Percentiles rank a stretch among this genome's conserved stretches.
These are phyloP conservation scores for Cornus suecica DNA, from an alignment of 148 eudicot species.

Conservation along the genomic window DNA sequence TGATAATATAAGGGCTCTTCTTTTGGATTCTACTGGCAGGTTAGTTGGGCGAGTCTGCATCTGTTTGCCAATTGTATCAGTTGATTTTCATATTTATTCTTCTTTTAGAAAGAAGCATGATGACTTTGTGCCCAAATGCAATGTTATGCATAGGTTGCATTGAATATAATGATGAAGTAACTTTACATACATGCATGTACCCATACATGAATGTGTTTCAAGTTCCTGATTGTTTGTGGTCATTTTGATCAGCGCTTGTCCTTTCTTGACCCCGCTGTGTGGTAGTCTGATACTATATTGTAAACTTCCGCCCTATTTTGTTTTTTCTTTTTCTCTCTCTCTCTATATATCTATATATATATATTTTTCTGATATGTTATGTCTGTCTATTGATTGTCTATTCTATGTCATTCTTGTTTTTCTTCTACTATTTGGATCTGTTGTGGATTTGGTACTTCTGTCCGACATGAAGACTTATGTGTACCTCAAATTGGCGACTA, in stretches of 20 bases:
- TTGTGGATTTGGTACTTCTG: background rate
- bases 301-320: background rate
- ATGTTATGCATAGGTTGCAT: background rate
- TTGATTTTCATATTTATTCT: background rate
- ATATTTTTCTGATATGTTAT: no score
- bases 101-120: background rate
- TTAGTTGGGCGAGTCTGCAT: constrained; percentile 30
- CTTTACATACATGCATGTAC: background rate
- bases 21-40: constrained; percentile 94
- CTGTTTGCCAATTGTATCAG: background rate
- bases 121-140: background rate
- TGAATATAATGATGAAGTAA: no score
- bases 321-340: no score
- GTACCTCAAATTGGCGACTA: no score
- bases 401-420: no score
- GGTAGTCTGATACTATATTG: background rate
- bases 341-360: no score
- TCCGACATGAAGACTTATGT: background rate
- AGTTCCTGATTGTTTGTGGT: background rate
- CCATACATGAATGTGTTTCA: background rate
- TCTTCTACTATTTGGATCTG: no score
- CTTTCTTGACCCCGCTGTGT: background rate
- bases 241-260: background rate
- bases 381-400: no score
- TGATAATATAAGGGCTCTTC: constrained; percentile 88